phyloP scores from a whole-genome alignment of 768 basidiomycete genomes.

The Hydnum rufescens region DNA sequence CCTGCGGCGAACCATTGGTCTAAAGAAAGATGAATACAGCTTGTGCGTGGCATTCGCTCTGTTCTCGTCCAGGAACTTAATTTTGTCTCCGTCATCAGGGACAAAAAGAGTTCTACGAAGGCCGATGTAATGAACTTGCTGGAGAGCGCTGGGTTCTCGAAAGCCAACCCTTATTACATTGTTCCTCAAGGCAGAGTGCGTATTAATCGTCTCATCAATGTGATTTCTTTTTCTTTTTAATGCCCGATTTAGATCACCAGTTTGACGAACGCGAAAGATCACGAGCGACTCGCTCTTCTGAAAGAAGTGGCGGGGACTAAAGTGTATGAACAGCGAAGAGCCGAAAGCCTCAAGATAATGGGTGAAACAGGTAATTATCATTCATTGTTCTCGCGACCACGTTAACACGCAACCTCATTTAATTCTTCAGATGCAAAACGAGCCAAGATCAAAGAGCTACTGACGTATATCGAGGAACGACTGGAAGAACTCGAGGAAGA shows the following conservation, averaged over 20 bases:
- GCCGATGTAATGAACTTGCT: slow-evolving; percentile 96
- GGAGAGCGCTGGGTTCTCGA: slow-evolving; percentile 92
- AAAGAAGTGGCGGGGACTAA: slow-evolving; percentile 98
- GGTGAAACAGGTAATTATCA: slow-evolving; percentile 45
- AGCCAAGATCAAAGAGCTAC: slow-evolving; percentile 72
- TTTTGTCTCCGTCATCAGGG: slow-evolving; percentile 15
- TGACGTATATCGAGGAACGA: slow-evolving; percentile 80
- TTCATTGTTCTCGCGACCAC: neutral
- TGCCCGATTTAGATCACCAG: slow-evolving; percentile 57
- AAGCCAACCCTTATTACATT: slow-evolving; percentile 98
- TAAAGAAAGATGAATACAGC: slow-evolving; percentile 98
- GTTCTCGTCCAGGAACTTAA: neutral
- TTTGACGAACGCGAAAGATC: slow-evolving; percentile 91
- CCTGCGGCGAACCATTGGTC: slow-evolving; percentile 80
- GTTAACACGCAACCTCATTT: neutral
- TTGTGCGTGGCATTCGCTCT: slow-evolving; percentile 18
- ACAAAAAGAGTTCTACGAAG: slow-evolving; percentile 87
- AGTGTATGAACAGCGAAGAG: slow-evolving; percentile 85
- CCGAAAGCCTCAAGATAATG: slow-evolving; percentile 92
- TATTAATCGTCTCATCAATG: slow-evolving; percentile 9
- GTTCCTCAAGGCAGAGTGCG: slow-evolving; percentile 91
- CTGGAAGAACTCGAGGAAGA: slow-evolving; percentile 88
- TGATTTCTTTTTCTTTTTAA: neutral
- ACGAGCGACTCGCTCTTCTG: slow-evolving; percentile 78
- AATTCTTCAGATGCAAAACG: slow-evolving; percentile 48